phyloP scores from a whole-genome alignment of 202 grass and related monocot species.

The Eragrostis tef region DNA sequence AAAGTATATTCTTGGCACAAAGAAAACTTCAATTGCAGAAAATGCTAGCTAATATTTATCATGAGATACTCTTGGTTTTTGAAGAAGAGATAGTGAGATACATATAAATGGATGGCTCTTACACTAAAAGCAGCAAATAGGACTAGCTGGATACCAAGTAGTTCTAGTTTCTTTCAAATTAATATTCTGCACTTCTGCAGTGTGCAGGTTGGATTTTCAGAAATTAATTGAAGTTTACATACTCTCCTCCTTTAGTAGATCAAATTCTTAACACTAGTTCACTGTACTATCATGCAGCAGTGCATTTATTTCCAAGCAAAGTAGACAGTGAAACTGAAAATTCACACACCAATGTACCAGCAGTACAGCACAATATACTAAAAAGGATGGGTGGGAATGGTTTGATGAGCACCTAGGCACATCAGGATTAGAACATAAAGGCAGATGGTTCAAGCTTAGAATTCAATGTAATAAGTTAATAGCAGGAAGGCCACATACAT shows the following conservation, averaged over 20 bases:
- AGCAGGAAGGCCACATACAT: constrained; percentile 3
- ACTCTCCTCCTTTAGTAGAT: neutral
- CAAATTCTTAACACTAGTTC: constrained; percentile 12
- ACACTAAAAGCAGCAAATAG: constrained; percentile 18
- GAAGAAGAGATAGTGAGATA: neutral
- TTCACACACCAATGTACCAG: neutral
- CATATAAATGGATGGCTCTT: neutral
- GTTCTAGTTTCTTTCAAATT: neutral
- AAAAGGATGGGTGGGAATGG: neutral
- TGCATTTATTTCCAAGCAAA: constrained; percentile 24
- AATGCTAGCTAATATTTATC: neutral
- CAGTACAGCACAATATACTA: constrained; percentile 8
- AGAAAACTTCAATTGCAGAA: constrained; percentile 1
- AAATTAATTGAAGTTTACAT: neutral
- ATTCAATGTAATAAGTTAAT: neutral
- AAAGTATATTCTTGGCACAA: constrained; percentile 8
- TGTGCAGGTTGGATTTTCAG: constrained; percentile 1
- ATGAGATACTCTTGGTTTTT: neutral
- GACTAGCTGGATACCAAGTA: constrained; percentile 26
- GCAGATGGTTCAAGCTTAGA: neutral
- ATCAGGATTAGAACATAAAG: constrained; percentile 11
- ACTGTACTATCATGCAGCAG: neutral
- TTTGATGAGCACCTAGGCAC: neutral
- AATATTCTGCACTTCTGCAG: constrained; percentile 12
- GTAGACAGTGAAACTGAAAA: neutral